Base-by-base conservation (phyloP, 371 early-diverging fungal genomes). In the Astathelohania contejeani region DNA sequence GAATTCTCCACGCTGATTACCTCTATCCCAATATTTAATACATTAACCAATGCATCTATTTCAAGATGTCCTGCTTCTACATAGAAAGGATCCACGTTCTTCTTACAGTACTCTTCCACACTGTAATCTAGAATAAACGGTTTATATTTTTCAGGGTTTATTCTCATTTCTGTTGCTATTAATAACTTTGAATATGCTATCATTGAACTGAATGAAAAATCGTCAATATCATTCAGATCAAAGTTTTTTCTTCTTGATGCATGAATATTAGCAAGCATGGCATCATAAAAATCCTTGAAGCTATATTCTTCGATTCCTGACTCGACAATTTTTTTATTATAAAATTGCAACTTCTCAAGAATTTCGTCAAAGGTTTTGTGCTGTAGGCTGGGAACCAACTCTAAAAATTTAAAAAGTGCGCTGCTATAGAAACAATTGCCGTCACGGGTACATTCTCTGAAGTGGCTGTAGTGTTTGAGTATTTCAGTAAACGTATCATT, bases 71-170 rank as follows among this genome's bases (percentile, higher is more conserved):
- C 60, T 9, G 60, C 54, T 14, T 53, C 53, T 24, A 29, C 35
- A 43, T 26, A 60, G 28, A 60, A 49, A 24, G 60, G 60, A 24
- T 60, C 40, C 2, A 60, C 51, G 28, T 38, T 18, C 20, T 40
- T 60, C 53, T 48, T 37, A 32, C 60, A 60, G 38, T 60, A 60
- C 16, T 45, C 24, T n/a, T 37, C 49, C 3, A 60, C 49, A 38
- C 18, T 49, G 25, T 42, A 53, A 7, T 60, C 53, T n/a, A n/a
- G n/a, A 19, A 39, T 19, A 53, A 43, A 60, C 6, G 53, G 53
- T 28, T 60, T 46, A 26, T 60, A 60, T 25, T 46, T 24, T 0
- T 53, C 53, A 16, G 20, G n/a, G 48, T 53, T 60, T 6, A 24
- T 27, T 40, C 39, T 52, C 47, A 60, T 42, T 28, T 53, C 45